Evolutionary conservation across 2,329 filamentous ascomycete genomes (phyloP).

Genomic region (Colletotrichum coccodes): DNA sequence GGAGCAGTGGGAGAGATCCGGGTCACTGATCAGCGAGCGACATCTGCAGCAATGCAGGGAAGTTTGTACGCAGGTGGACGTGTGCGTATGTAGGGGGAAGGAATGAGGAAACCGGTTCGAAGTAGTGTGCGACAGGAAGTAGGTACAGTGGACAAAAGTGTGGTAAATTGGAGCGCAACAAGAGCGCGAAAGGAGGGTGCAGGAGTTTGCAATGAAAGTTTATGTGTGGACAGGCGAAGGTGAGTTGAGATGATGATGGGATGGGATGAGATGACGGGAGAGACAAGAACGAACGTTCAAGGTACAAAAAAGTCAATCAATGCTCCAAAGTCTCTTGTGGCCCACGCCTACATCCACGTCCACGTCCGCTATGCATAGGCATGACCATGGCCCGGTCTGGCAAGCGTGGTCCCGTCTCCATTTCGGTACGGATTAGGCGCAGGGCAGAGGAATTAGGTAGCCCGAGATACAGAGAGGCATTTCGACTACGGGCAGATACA

Average conservation of each 20-base stretch:
- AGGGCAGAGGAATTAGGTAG: background rate
- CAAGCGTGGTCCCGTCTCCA: background rate
- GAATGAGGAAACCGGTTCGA: background rate
- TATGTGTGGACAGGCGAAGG: background rate
- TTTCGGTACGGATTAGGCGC: background rate
- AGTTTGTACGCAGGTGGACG: background rate
- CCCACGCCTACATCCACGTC: background rate
- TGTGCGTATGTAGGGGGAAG: background rate
- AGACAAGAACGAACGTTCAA: background rate
- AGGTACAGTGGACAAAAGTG: background rate
- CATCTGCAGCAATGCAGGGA: constrained; percentile 3
- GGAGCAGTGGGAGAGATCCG: background rate
- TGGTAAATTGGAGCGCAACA: background rate
- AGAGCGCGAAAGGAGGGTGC: background rate
- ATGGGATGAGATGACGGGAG: background rate
- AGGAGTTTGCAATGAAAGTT: background rate
- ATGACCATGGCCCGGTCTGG: background rate
- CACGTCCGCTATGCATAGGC: background rate
- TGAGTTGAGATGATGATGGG: background rate
- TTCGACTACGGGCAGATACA: background rate
- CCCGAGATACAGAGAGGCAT: no score
- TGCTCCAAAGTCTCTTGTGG: background rate
- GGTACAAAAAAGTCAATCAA: background rate
- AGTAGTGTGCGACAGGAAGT: background rate
- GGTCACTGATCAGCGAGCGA: constrained; percentile 19